Evolutionary conservation across 1,284 basidiomycete genomes (phyloP).

Genomic region (Leucoagaricus sp.): DNA sequence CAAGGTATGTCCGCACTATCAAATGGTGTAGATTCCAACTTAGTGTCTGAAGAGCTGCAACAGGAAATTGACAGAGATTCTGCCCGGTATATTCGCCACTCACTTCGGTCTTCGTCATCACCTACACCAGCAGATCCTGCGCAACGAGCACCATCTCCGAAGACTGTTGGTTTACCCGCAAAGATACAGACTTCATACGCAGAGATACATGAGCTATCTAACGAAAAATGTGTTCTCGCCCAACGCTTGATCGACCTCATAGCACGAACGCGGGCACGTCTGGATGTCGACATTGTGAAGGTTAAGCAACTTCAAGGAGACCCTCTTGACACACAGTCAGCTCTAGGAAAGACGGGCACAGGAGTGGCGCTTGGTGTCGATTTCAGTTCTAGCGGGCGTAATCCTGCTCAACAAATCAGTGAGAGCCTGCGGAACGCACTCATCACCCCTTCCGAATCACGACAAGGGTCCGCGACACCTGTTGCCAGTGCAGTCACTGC

Average conservation of each 20-base stretch:
- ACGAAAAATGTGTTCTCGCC: constrained; percentile 57
- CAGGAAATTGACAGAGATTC: constrained; percentile 61
- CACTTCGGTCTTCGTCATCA: constrained; percentile 36
- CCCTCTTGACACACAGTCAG: constrained; percentile 30
- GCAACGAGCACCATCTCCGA: constrained; percentile 38
- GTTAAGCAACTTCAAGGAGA: constrained; percentile 62
- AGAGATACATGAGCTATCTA: constrained; percentile 52
- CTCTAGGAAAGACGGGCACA: constrained; percentile 21
- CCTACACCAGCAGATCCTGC: constrained; percentile 21
- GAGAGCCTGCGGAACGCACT: constrained; percentile 51
- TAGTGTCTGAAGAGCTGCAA: constrained; percentile 38
- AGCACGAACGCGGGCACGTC: constrained; percentile 50
- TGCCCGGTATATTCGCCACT: constrained; percentile 59
- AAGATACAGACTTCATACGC: constrained; percentile 53
- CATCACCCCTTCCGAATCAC: constrained; percentile 28
- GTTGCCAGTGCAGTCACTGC: constrained; percentile 22
- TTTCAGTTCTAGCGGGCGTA: constrained; percentile 29
- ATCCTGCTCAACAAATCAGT: constrained; percentile 47
- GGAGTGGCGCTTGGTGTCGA: constrained; percentile 4
- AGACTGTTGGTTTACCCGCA: constrained; percentile 42
- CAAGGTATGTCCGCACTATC: constrained; percentile 38
- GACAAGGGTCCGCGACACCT: constrained; percentile 21
- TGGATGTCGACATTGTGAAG: constrained; percentile 57
- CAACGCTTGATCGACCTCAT: constrained; percentile 56
- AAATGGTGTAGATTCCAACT: background rate